Evolutionary conservation across 257 asterid genomes (phyloP).

Genomic region (Capsicum chinense): DNA sequence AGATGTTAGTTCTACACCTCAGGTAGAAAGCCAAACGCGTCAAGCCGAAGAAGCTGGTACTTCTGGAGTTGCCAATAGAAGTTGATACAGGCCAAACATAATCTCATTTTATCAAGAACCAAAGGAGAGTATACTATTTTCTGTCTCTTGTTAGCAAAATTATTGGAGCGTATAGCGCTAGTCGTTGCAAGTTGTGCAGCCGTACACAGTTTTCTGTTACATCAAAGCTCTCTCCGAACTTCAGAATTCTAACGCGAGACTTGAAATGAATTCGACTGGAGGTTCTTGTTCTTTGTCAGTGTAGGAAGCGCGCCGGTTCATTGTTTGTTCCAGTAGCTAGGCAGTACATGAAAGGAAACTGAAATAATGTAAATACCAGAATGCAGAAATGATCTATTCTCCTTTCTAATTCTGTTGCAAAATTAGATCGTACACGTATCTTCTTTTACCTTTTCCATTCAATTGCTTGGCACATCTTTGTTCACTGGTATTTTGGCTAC

Average conservation of each 20-base stretch:
- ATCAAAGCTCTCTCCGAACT: not conserved
- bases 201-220: not conserved
- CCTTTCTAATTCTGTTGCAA: not conserved
- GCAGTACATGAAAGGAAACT: constrained; percentile 20
- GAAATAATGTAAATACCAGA: constrained; percentile 22
- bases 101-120: not conserved
- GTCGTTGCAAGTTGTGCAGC: not conserved
- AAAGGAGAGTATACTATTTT: not conserved
- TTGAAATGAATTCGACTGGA: not conserved
- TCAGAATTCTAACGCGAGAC: not conserved
- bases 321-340: not conserved
- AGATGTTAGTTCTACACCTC: constrained; percentile 41
- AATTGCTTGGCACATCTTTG: not conserved
- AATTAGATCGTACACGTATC: not conserved
- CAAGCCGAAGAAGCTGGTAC: constrained; percentile 41
- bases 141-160: not conserved
- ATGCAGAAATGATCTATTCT: not conserved
- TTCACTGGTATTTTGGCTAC: not conserved
- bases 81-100: constrained; percentile 27
- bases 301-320: not conserved
- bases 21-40: constrained; percentile 38
- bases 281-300: not conserved
- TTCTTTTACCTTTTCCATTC: not conserved
- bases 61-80: constrained; percentile 38
- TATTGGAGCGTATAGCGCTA: not conserved